phyloP scores from a whole-genome alignment of 352 stramenopile species.

The Phytophthora melonis region DNA sequence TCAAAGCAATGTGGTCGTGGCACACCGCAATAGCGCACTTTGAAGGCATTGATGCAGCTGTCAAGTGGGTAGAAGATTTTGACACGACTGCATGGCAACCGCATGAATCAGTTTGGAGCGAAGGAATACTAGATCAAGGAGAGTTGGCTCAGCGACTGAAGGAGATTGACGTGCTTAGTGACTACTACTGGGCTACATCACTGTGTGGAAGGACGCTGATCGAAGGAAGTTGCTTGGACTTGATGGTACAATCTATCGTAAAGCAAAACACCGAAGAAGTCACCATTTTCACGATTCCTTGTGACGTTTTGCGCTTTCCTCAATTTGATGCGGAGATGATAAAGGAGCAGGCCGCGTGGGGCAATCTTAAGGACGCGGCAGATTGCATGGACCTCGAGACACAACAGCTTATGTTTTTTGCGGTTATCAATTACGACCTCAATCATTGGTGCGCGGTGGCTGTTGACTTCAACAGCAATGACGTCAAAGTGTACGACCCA shows the following conservation, averaged over 20 bases:
- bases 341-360: background rate
- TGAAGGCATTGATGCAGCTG: slow-evolving; percentile 1
- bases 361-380: background rate
- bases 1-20: slow-evolving; percentile 18
- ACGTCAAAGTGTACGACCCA: background rate
- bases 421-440: slow-evolving; percentile 5
- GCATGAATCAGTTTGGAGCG: background rate
- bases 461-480: background rate
- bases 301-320: slow-evolving; percentile 1
- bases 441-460: slow-evolving; percentile 21
- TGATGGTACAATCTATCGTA: background rate
- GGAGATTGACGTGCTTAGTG: slow-evolving; percentile 4
- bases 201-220: slow-evolving; percentile 10
- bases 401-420: slow-evolving; percentile 13
- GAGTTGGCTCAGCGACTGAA: background rate
- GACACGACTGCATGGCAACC: background rate
- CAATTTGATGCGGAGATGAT: slow-evolving; percentile 6
- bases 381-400: background rate
- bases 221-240: slow-evolving; percentile 2
- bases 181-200: slow-evolving; percentile 8
- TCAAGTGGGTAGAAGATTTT: slow-evolving; percentile 9
- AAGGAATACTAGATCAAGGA: background rate
- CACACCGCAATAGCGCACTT: slow-evolving; percentile 2
- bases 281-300: slow-evolving; percentile 13
- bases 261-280: background rate